A percentile compares a stretch with the other conserved stretches of the same genome.
Evolutionary conservation across 75 land plant species (phyloP).

Genomic region (Selaginella tamariscina): DNA sequence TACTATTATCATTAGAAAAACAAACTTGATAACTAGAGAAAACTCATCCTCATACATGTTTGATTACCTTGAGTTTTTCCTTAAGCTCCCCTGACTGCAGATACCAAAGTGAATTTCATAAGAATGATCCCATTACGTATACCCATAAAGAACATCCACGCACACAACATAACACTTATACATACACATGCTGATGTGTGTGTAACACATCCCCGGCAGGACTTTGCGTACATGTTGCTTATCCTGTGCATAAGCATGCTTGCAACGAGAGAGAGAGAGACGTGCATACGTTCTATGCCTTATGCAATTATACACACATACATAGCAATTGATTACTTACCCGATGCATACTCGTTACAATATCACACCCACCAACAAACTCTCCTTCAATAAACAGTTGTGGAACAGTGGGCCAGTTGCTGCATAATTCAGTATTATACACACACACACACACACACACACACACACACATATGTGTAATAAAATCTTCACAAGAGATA

Average conservation of each 20-base stretch:
- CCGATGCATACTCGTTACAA: conserved; percentile 69
- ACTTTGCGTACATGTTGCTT: too few species aligned
- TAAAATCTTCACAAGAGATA: conserved; percentile 5
- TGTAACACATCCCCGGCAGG: too few species aligned
- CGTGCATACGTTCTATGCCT: too few species aligned
- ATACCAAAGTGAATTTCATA: background rate
- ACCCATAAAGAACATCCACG: background rate
- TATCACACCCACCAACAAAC: conserved; percentile 79
- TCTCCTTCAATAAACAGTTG: conserved; percentile 79
- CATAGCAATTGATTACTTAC: conserved; percentile 19
- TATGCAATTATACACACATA: too few species aligned
- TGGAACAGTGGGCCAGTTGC: conserved; percentile 71
- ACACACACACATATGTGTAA: background rate
- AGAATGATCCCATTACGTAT: background rate
- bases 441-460: background rate
- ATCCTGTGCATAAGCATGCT: too few species aligned
- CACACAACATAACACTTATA: background rate
- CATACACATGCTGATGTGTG: too few species aligned
- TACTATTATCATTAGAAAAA: too few species aligned
- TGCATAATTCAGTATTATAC: conserved; percentile 18
- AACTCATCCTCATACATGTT: too few species aligned
- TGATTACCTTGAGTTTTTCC: conserved; percentile 15
- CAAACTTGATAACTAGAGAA: too few species aligned
- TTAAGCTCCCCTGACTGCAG: conserved; percentile 19
- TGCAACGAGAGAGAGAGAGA: too few species aligned